Evolutionary conservation across 176 grass and related monocot genomes (phyloP), one percentile per base, ranked within the genome.

Genomic region (Juncus inflexus): DNA sequence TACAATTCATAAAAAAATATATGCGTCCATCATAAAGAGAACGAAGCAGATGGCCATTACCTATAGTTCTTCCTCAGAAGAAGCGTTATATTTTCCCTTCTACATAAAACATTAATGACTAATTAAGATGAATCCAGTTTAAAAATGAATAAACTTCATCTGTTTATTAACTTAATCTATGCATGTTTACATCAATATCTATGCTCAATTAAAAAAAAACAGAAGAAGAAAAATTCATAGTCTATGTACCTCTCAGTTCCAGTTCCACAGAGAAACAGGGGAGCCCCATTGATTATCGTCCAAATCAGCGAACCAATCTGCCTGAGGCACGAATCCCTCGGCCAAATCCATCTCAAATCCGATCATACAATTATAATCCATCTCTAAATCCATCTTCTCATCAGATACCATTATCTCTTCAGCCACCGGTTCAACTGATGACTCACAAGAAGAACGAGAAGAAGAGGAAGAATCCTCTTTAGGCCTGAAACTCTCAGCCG

Each of bases 241-340:
- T 42, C 19, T n/a, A 7, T 16, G 3, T 15, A 16, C 3, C 51
- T 16, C 14, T 28, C 19, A 28, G 19, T n/a, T 5, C 41, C 12
- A 70, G 40, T 28, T 58, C 67, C 67, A 58, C 67, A 70, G n/a
- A 12, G 51, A 70, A 47, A 70, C 3, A 0, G 38, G 9, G 5
- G 52, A 13, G 10, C 37, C 38, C 52, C 67, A 58, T 4, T 43
- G 4, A 38, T 43, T 43, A 47, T 47, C 43, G 15, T 70, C 4
- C 13, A 70, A 58, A 28, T 42, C 35, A 41, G 4, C 50, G 1
- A 43, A 58, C 37, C 52, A 58, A 16, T 63, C 49, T 12, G 53
- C 6, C 42, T 64, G 42, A 41, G 82, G 77, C 67, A 90, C 75
- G 9, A 90, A 15, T n/a, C 62, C 87, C 68, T 90, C 40, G 4